Evolutionary conservation across 2,329 filamentous ascomycete genomes (phyloP), one percentile per base, ranked within the genome.

Genomic region (Fusarium hainanense): DNA sequence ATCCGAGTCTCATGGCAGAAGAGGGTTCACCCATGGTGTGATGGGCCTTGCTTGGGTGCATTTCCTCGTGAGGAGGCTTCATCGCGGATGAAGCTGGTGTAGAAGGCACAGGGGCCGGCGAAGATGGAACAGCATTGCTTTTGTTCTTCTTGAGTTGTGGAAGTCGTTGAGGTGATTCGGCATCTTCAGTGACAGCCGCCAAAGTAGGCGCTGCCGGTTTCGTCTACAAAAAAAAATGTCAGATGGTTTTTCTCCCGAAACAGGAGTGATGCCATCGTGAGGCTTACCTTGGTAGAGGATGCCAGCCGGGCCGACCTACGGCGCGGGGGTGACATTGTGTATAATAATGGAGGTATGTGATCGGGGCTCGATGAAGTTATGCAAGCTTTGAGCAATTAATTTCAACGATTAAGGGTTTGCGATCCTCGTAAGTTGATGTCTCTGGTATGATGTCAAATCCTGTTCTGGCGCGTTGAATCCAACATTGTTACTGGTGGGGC

Each of bases 21-120:
- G 96, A 94, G 3, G 91, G 88, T 46, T 92, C 84, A 56, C 92
- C 92, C 66, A 89, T 91, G 23, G 92, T 94, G 69, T 88, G 86
- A 60, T 96, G 93, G 59, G 89, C 88, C 77, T 92, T 92, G 82
- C 92, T 92, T 11, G 95, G 95, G 77, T 98, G 94, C 94, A 98
- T 98, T 78, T 97, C 94, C 63, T 90, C 89, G 69, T 86, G 86
- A 49, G 91, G 84, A 25, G 93, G 92, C 81, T 92, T 91, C 71
- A 91, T 82, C 8, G 89, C 86, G 6, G 89, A 89, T 16, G 85
- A 87, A 41, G 88, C 88, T 7, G 93, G 93, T 3, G 92, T 91
- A 28, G 75, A 76, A 6, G 82, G 81, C 50, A 73, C 72, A 40
- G 82, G 77, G 52, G 74, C 71, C 46, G 74, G 76, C 61, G 81